Conservation (phyloP, 805 yeast species). For the Candida vartiovaarae region DNA sequence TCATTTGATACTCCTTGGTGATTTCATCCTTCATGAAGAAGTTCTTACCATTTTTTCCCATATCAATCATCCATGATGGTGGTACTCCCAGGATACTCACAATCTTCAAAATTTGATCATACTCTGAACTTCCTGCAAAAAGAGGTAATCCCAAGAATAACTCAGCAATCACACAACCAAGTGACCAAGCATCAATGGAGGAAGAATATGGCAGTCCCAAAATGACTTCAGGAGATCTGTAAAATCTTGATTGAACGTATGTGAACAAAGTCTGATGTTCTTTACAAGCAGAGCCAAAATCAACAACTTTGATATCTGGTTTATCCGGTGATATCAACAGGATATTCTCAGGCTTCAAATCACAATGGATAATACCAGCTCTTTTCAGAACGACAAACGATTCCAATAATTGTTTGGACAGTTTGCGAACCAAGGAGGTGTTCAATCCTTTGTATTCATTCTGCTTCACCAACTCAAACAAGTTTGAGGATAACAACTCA, state of each 20-base stretch:
- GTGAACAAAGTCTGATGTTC: slow-evolving; percentile 85
- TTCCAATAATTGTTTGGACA: slow-evolving; percentile 76
- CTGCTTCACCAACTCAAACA: slow-evolving; percentile 86
- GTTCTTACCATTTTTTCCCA: slow-evolving; percentile 76
- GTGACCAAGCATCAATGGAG: slow-evolving; percentile 95
- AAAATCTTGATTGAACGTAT: slow-evolving; percentile 87
- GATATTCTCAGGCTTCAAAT: slow-evolving; percentile 93
- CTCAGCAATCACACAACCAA: slow-evolving; percentile 91
- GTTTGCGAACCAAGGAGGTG: slow-evolving; percentile 68
- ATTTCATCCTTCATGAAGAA: slow-evolving; percentile 35
- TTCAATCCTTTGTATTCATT: slow-evolving; percentile 89
- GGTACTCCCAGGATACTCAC: slow-evolving; percentile 80
- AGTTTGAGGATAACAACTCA: slow-evolving; percentile 79
- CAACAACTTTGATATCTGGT: slow-evolving; percentile 77
- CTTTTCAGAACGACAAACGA: slow-evolving; percentile 75
- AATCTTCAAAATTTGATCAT: slow-evolving; percentile 79
- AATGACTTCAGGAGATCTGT: slow-evolving; percentile 91
- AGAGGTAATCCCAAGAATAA: slow-evolving; percentile 85
- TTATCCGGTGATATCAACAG: slow-evolving; percentile 66
- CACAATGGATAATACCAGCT: slow-evolving; percentile 88
- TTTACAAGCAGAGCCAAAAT: slow-evolving; percentile 94
- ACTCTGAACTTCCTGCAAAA: slow-evolving; percentile 93
- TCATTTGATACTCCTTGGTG: slow-evolving; percentile 16
- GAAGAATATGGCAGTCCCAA: slow-evolving; percentile 88
- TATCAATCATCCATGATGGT: slow-evolving; percentile 94